A percentile compares a stretch with the other conserved stretches of the same genome.
phyloP scores from a whole-genome alignment of 441 rosid species.

The Croton setiger region DNA sequence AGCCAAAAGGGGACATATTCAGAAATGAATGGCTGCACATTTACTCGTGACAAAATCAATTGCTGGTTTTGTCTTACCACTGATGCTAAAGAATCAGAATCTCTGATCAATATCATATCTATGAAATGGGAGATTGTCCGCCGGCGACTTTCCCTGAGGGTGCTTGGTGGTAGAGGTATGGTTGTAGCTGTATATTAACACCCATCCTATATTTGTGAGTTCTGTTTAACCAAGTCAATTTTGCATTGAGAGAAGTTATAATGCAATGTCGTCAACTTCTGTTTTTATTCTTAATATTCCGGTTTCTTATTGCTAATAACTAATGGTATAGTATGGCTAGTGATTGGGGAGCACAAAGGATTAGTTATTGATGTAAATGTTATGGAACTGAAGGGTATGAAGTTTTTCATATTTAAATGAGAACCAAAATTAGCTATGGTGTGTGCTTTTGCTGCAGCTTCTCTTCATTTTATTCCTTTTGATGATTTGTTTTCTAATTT shows the following conservation, averaged over 20 bases:
- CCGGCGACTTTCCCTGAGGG: slow-evolving; percentile 52
- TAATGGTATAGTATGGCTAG: not conserved
- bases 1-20: slow-evolving; percentile 26
- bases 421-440: not conserved
- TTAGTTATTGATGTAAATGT: not conserved
- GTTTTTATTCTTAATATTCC: not conserved
- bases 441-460: not conserved
- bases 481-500: slow-evolving; percentile 21
- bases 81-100: slow-evolving; percentile 50
- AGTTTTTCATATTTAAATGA: not conserved
- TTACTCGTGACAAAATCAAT: slow-evolving; percentile 52
- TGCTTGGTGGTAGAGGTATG: slow-evolving; percentile 68
- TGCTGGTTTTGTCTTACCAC: slow-evolving; percentile 55
- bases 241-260: not conserved
- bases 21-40: slow-evolving; percentile 30
- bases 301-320: not conserved
- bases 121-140: slow-evolving; percentile 71
- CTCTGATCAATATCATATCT: slow-evolving; percentile 38
- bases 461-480: slow-evolving; percentile 15
- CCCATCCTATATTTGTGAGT: not conserved
- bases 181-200: slow-evolving; percentile 16
- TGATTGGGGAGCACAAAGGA: not conserved
- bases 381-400: not conserved
- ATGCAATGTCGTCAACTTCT: not conserved
- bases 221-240: not conserved